Conservation (phyloP, 78 protist genomes). For the Dictyostelium citrinum region DNA sequence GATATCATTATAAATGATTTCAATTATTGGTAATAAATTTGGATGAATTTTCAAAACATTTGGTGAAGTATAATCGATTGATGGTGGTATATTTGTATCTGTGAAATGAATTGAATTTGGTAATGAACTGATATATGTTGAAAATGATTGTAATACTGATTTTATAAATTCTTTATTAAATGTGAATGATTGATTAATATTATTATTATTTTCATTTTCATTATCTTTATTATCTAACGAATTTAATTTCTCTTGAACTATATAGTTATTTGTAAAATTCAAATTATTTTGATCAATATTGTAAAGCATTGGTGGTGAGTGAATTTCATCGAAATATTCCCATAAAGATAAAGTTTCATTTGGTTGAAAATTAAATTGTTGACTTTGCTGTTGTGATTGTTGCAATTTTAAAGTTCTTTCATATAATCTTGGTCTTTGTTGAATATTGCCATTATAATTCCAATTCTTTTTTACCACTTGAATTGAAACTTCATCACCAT, state of each 20-base stretch:
- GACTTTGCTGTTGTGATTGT: not conserved
- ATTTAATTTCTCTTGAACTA: slow-evolving; percentile 30
- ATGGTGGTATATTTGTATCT: slow-evolving; percentile 52
- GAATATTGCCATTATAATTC: not conserved
- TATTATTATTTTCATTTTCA: not conserved
- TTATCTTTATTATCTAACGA: not conserved
- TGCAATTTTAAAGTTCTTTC: slow-evolving; percentile 13
- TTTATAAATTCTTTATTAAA: slow-evolving; percentile 12
- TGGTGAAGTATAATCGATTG: slow-evolving; percentile 50
- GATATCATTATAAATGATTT: slow-evolving; percentile 7
- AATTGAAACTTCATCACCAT: slow-evolving; percentile 63
- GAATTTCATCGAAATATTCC: slow-evolving; percentile 70
- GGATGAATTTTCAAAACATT: slow-evolving; percentile 52
- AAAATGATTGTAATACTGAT: slow-evolving; percentile 18
- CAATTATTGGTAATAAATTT: slow-evolving; percentile 58
- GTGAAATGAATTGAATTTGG: slow-evolving; percentile 72
- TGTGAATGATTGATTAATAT: not conserved
- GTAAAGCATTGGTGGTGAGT: slow-evolving; percentile 42
- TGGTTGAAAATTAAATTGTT: slow-evolving; percentile 45
- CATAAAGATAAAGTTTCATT: slow-evolving; percentile 36
- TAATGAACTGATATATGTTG: slow-evolving; percentile 55
- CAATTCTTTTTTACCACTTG: not conserved
- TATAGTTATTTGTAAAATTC: not conserved
- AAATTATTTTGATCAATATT: slow-evolving; percentile 27
- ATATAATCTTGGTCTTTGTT: slow-evolving; percentile 13